phyloP scores from a whole-genome alignment of 495 filamentous ascomycete genomes.

The Neurospora sp. region DNA sequence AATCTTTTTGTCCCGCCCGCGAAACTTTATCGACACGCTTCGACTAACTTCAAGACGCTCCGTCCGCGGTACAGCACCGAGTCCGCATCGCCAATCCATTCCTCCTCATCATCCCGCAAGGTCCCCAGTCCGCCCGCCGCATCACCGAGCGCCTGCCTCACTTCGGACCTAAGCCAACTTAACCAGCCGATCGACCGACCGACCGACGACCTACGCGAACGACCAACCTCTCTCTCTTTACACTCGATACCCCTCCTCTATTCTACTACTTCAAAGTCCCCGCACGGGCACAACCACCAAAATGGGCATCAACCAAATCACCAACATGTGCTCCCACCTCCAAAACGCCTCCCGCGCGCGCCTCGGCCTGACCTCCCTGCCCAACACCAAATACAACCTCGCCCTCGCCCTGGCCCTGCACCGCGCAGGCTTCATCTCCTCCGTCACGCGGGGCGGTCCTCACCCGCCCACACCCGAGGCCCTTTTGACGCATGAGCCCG shows the following conservation, averaged over 20 bases:
- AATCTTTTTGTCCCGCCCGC: neutral
- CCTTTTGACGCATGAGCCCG: constrained; percentile 34
- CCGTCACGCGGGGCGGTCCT: constrained; percentile 68
- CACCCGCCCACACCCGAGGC: constrained; percentile 49
- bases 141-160: no score
- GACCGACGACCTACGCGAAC: neutral
- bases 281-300: constrained; percentile 9
- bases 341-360: constrained; percentile 86
- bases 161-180: no score
- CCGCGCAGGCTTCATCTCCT: constrained; percentile 68
- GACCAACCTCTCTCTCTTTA: neutral
- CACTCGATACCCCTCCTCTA: neutral
- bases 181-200: no score
- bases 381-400: constrained; percentile 72
- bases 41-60: neutral
- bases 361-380: constrained; percentile 79
- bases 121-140: neutral
- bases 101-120: neutral
- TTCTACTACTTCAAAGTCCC: neutral
- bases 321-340: constrained; percentile 80
- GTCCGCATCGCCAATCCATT: neutral
- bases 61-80: neutral
- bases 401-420: constrained; percentile 67
- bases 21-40: neutral
- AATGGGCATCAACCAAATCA: constrained; percentile 82